Evolutionary conservation across 2,329 filamentous ascomycete species (phyloP).

Genomic region (Elsinoe perseae): DNA sequence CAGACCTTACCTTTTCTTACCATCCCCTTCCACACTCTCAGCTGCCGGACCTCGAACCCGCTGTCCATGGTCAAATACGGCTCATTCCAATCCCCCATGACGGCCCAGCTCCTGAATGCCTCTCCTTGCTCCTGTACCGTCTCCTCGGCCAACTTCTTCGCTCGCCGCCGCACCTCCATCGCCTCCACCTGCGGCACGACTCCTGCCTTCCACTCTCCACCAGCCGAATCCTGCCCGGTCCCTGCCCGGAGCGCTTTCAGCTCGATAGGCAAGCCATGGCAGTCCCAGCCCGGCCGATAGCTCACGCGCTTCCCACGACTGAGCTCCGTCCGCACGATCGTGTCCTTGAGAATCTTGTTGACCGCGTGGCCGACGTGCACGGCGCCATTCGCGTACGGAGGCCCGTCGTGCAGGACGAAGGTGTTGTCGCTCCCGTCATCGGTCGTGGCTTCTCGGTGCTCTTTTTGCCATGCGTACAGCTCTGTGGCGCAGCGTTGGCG

Average conservation of each 20-base stretch:
- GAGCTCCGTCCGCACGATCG: slow-evolving; percentile 75
- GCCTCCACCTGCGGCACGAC: slow-evolving; percentile 29
- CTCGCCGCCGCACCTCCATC: slow-evolving; percentile 55
- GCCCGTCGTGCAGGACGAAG: slow-evolving; percentile 89
- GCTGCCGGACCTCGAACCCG: slow-evolving; percentile 64
- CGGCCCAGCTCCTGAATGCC: slow-evolving; percentile 62
- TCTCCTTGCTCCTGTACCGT: slow-evolving; percentile 67
- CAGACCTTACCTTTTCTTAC: slow-evolving; percentile 47
- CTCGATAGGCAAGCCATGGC: slow-evolving; percentile 94
- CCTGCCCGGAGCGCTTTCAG: slow-evolving; percentile 72
- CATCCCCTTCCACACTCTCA: slow-evolving; percentile 68
- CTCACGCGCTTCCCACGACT: slow-evolving; percentile 66
- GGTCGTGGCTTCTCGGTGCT: slow-evolving; percentile 27
- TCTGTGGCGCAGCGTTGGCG: slow-evolving; percentile 75
- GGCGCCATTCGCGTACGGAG: slow-evolving; percentile 88
- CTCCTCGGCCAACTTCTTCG: slow-evolving; percentile 57
- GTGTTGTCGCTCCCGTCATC: slow-evolving; percentile 42
- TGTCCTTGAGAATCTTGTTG: slow-evolving; percentile 96
- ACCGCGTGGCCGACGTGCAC: slow-evolving; percentile 90
- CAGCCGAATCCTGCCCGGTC: slow-evolving; percentile 23
- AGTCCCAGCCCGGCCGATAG: slow-evolving; percentile 94
- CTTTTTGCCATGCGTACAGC: slow-evolving; percentile 79
- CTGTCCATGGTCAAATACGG: slow-evolving; percentile 74
- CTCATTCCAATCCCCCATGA: slow-evolving; percentile 74
- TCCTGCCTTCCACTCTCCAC: slow-evolving; percentile 30